These are phyloP conservation scores for Haematococcus lacustris DNA, from an alignment of 139 green algal genomes.

Conservation along the genomic window DNA sequence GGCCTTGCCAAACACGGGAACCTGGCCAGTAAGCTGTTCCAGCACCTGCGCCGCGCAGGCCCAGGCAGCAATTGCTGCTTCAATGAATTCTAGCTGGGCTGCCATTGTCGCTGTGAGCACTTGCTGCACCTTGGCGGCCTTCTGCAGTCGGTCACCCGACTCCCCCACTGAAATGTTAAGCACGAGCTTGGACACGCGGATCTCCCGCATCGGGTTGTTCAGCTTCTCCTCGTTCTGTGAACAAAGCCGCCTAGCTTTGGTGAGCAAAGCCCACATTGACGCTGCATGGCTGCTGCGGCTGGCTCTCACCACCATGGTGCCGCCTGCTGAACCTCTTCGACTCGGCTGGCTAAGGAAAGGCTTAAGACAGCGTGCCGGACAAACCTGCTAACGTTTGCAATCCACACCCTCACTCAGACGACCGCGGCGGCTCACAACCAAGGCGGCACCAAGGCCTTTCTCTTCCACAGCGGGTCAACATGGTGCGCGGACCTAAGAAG, in stretches of 20 bases:
- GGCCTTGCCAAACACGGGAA: constrained; percentile 95
- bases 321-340: too few species aligned
- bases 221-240: constrained; percentile 62
- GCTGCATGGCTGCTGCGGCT: not conserved
- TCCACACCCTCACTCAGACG: too few species aligned
- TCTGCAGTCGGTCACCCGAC: constrained; percentile 96
- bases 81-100: too few species aligned
- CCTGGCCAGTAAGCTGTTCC: constrained; percentile 98
- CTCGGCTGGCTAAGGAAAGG: too few species aligned
- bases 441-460: not conserved
- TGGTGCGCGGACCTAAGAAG: constrained; percentile 92
- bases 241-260: not conserved
- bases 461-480: constrained; percentile 21
- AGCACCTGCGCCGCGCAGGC: constrained; percentile 76
- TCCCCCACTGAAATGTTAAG: constrained; percentile 98
- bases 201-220: constrained; percentile 91
- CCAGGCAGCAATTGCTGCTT: too few species aligned
- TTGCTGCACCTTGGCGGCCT: constrained; percentile 83
- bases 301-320: not conserved
- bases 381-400: too few species aligned
- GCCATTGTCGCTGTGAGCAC: not conserved
- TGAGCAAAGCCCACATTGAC: not conserved
- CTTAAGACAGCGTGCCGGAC: too few species aligned
- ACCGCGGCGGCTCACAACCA: too few species aligned
- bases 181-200: constrained; percentile 96